phyloP scores from a whole-genome alignment of 2,329 filamentous ascomycete genomes.

The Fusarium irregulare region DNA sequence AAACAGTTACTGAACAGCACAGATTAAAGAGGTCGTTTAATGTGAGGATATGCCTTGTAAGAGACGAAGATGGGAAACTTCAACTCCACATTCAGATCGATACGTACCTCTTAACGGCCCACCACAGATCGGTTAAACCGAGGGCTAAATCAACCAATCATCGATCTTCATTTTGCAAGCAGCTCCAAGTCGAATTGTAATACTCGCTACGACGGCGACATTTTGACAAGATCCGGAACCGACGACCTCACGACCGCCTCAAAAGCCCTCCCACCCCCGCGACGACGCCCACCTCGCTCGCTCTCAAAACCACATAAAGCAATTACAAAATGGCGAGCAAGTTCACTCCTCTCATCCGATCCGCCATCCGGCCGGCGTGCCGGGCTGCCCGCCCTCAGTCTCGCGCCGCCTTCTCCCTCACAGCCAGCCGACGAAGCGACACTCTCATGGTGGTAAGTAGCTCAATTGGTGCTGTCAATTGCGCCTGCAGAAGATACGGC shows the following conservation, averaged over 20 bases:
- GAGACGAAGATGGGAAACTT: neutral
- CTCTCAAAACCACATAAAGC: conserved; percentile 24
- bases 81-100: neutral
- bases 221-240: conserved; percentile 48
- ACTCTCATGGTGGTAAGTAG: conserved; percentile 73
- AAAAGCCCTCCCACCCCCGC: conserved; percentile 37
- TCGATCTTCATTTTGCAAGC: conserved; percentile 50
- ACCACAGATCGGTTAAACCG: conserved; percentile 26
- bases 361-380: conserved; percentile 72
- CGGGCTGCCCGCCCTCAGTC: conserved; percentile 73
- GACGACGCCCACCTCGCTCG: conserved; percentile 32
- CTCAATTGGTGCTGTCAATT: conserved; percentile 37
- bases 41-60: neutral
- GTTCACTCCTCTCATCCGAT: conserved; percentile 79
- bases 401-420: conserved; percentile 77
- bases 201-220: conserved; percentile 48
- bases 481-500: conserved; percentile 1
- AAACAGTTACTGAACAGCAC: neutral
- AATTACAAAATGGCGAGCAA: conserved; percentile 79
- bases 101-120: conserved; percentile 31
- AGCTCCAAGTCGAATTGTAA: conserved; percentile 45
- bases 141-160: conserved; percentile 48
- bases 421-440: conserved; percentile 77
- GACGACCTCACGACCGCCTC: conserved; percentile 43
- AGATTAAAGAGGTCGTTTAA: neutral